Evolutionary conservation across 2,329 filamentous ascomycete genomes (phyloP).

Genomic region (Scedosporium boydii): DNA sequence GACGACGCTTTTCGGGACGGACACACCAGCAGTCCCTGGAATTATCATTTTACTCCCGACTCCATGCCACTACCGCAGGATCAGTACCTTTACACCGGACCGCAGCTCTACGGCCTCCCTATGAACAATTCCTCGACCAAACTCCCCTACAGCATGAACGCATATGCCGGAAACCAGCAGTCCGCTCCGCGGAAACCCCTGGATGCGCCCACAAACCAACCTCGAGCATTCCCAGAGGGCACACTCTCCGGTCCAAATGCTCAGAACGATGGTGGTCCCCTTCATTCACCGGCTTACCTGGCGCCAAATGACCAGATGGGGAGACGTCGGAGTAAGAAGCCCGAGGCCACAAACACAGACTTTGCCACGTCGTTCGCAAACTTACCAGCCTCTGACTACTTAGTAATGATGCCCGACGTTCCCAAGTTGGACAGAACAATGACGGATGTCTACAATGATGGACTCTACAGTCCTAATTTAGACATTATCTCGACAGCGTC

Average conservation of each 20-base stretch:
- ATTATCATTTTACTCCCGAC: slow-evolving; percentile 1
- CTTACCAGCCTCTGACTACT: background rate
- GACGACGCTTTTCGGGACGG: slow-evolving; percentile 37
- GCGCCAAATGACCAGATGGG: background rate
- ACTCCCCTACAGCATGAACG: slow-evolving; percentile 32
- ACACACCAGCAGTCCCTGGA: slow-evolving; percentile 15
- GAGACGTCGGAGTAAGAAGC: background rate
- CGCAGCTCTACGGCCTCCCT: slow-evolving; percentile 16
- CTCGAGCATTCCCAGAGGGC: background rate
- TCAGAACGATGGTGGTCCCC: background rate
- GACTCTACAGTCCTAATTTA: slow-evolving; percentile 68
- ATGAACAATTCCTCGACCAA: slow-evolving; percentile 32
- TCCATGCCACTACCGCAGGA: background rate
- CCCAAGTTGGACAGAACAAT: slow-evolving; percentile 80
- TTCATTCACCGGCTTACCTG: background rate
- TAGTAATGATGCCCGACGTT: slow-evolving; percentile 24
- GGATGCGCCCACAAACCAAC: background rate
- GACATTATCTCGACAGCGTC: slow-evolving; percentile 38
- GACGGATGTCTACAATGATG: slow-evolving; percentile 76
- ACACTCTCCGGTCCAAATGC: background rate
- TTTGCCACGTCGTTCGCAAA: background rate
- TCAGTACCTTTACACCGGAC: slow-evolving; percentile 1
- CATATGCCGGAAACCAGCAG: background rate
- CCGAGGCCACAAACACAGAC: background rate
- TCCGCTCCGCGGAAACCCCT: background rate